Evolutionary conservation across 2,329 filamentous ascomycete species (phyloP).

Genomic region (Didymella exigua): DNA sequence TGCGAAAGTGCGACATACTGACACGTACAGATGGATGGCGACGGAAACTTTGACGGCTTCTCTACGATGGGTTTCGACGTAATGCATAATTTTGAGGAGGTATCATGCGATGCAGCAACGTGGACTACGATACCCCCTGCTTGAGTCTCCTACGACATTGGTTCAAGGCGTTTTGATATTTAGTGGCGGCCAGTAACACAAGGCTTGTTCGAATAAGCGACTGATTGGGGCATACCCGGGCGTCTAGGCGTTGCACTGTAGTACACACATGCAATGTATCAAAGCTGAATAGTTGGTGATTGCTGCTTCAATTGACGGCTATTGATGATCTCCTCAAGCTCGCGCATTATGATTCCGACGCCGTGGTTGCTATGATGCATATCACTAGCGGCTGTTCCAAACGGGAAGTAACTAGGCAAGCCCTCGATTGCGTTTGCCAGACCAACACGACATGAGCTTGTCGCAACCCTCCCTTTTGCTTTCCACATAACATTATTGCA

Average conservation of each 20-base stretch:
- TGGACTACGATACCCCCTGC: constrained; percentile 63
- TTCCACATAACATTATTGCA: neutral
- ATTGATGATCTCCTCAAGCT: neutral
- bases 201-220: neutral
- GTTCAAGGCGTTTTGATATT: constrained; percentile 4
- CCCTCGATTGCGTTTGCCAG: constrained; percentile 11
- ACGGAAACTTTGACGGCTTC: constrained; percentile 75
- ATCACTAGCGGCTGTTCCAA: constrained; percentile 3
- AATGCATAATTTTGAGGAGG: constrained; percentile 80
- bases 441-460: neutral
- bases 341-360: constrained; percentile 2
- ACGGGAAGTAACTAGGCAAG: constrained; percentile 10
- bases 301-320: neutral
- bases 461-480: neutral
- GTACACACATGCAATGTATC: neutral
- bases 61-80: constrained; percentile 80
- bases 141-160: constrained; percentile 17
- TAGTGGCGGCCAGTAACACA: constrained; percentile 6
- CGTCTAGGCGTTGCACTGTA: constrained; percentile 4
- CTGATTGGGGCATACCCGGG: constrained; percentile 14
- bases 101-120: constrained; percentile 69
- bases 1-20: constrained; percentile 22
- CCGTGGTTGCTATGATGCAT: constrained; percentile 3
- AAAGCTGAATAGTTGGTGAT: neutral
- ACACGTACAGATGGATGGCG: constrained; percentile 66